Evolutionary conservation across 768 basidiomycete species (phyloP), one percentile per base, ranked within the genome.

Genomic region (Fomitopsis serialis): DNA sequence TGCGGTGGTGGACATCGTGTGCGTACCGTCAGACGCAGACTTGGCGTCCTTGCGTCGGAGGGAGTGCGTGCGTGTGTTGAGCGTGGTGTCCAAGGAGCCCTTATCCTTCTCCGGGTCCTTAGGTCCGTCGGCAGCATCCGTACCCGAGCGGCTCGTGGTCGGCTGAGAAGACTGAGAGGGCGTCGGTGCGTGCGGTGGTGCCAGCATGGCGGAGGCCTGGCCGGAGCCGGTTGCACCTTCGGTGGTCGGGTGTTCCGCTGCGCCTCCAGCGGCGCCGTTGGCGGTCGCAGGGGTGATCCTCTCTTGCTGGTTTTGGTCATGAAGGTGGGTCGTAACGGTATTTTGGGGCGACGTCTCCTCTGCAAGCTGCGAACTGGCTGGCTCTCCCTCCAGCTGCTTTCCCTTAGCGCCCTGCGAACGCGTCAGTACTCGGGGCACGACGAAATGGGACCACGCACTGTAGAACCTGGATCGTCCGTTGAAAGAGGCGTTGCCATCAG

Each of bases 31-130:
- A 15, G 69, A 70, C 48, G 60, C 63, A 17, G 67, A 61, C 60
- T 66, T 67, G 56, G 61, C 62, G 45, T 63, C 65, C 58, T 66
- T 67, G 50, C 60, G 68, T 36, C 59, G 63, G 36, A 63, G 53
- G 45, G 53, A 59, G n/a, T 53, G 66, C 21, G 60, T 62, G 55
- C 63, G 62, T 58, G 73, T 68, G 1, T 73, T 72, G 42, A 65
- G 60, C 44, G 75, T 72, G 45, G 75, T 75, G 35, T 73, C 66
- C 21, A 77, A 65, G 8, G 76, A 78, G 52, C 67, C 74, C 63
- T 75, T 76, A 63, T 78, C 77, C 64, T 69, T 75, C 63, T 76
- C 75, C 40, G 65, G 68, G 23, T 74, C 70, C 56, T 66, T 71
- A 37, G 55, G 73, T 64, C 58, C 71, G 58, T 73, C 75, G 47